A percentile compares a stretch with the other conserved stretches of the same genome.
These are phyloP conservation scores for Chytridium lagenaria DNA, from an alignment of 371 early-diverging fungal genomes.

Conservation along the genomic window DNA sequence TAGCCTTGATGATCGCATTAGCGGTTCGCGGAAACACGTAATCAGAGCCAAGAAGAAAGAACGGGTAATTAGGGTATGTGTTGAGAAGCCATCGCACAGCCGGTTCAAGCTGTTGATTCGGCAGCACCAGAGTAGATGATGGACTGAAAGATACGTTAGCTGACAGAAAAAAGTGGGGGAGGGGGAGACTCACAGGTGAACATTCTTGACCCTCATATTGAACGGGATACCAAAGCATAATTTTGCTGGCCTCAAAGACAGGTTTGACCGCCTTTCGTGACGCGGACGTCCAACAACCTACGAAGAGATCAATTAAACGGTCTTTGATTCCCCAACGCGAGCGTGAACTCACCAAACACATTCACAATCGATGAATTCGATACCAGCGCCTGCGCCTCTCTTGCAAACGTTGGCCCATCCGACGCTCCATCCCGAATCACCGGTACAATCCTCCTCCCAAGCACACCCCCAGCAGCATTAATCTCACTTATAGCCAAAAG, in stretches of 20 bases:
- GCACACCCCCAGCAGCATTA: conserved; percentile 23
- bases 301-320: not conserved
- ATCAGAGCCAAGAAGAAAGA: conserved; percentile 20
- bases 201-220: conserved; percentile 29
- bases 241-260: conserved; percentile 18
- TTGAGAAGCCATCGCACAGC: conserved; percentile 16
- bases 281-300: conserved; percentile 21
- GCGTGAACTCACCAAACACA: conserved; percentile 8
- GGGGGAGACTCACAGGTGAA: not conserved
- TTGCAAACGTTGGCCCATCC: conserved; percentile 10
- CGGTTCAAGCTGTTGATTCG: conserved; percentile 26
- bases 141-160: not conserved
- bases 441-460: conserved; percentile 19
- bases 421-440: conserved; percentile 18
- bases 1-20: conserved; percentile 22
- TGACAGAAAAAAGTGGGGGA: no score
- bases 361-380: conserved; percentile 13
- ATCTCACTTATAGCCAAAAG: conserved; percentile 21
- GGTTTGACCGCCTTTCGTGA: conserved; percentile 20
- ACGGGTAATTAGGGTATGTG: conserved; percentile 14
- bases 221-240: conserved; percentile 27
- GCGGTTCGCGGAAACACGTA: conserved; percentile 27
- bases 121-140: conserved; percentile 28
- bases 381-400: conserved; percentile 10
- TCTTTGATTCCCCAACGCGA: no score